Percentiles rank a stretch among this genome's conserved stretches.
These are phyloP conservation scores for Talaromyces ruber DNA, from an alignment of 495 filamentous ascomycete genomes.

Conservation along the genomic window DNA sequence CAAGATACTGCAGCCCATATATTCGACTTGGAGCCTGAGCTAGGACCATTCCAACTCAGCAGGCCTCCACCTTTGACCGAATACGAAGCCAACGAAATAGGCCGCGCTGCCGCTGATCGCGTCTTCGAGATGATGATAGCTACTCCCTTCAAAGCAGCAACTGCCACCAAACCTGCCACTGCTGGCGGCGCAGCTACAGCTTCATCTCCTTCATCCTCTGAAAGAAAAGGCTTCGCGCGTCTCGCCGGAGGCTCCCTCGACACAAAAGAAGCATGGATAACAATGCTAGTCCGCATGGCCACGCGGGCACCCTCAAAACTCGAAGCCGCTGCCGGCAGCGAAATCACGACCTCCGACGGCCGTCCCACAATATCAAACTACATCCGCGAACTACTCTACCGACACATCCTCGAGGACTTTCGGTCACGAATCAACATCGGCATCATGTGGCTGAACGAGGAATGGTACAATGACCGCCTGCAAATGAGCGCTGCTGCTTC, in stretches of 20 bases:
- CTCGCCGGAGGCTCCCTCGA: constrained; percentile 81
- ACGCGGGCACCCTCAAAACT: constrained; percentile 67
- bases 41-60: constrained; percentile 69
- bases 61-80: constrained; percentile 64
- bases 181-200: background rate
- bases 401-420: constrained; percentile 86
- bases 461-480: constrained; percentile 92
- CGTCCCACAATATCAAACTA: constrained; percentile 43
- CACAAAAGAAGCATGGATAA: constrained; percentile 76
- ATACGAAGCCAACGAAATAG: constrained; percentile 57
- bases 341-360: constrained; percentile 15
- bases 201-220: background rate
- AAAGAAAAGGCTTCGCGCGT: constrained; percentile 57
- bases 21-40: constrained; percentile 40
- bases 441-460: constrained; percentile 88
- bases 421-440: constrained; percentile 76
- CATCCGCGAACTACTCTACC: constrained; percentile 72
- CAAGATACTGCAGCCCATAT: constrained; percentile 53
- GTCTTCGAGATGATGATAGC: constrained; percentile 76
- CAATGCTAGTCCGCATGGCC: constrained; percentile 75
- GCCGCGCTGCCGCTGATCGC: constrained; percentile 59
- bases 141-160: constrained; percentile 43
- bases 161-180: background rate
- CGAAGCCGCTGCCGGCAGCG: constrained; percentile 31
- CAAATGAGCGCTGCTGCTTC: constrained; percentile 35